Evolutionary conservation across 352 stramenopile species (phyloP), one percentile per base, ranked within the genome.

Genomic region (Phytophthora fragariae): DNA sequence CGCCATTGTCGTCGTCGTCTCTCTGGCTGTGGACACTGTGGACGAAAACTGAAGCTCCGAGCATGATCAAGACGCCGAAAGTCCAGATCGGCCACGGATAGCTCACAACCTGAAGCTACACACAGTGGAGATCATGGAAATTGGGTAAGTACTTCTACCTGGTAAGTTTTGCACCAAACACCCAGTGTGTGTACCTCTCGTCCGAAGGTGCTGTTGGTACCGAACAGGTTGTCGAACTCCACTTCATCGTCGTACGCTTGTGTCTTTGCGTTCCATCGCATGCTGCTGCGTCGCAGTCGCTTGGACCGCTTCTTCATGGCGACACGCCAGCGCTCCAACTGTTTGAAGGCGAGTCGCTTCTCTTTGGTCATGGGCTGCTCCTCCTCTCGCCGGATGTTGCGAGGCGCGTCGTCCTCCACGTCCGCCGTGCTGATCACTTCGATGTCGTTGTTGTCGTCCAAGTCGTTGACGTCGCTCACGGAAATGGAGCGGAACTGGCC

Each of bases 41-140:
- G 27, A 90, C 77, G 62, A 92, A 93, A 15, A 93, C 65, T 0
- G 82, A 82, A 47, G 85, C 84, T 5, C 72, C 79, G 44, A 92
- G 66, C 39, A 91, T 65, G 57, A 93, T 79, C 24, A 91, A 5
- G 0, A 67, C 27, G 0, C 84, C 85, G 5, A 93, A 77, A 7
- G 86, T 21, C 85, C 85, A 93, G 54, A 89, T 83, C 14, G 77
- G 56, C 77, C 77, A 91, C 56, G 85, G 85, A 50, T 93, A 93
- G 31, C 61, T 85, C 55, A 82, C 65, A 39, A 93, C 82, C 46
- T 81, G 79, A 14, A 93, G 66, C 82, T 92, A 27, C 52, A 52
- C 2, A 31, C 19, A 59, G 29, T 31, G 29, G 29, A 31, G 24
- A 37, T 21, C 15, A 35, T 17, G 9, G 56, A 50, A 19, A 63